Evolutionary conservation across 192 early-diverging fungal species (phyloP).

Genomic region (Linnemannia elongata): DNA sequence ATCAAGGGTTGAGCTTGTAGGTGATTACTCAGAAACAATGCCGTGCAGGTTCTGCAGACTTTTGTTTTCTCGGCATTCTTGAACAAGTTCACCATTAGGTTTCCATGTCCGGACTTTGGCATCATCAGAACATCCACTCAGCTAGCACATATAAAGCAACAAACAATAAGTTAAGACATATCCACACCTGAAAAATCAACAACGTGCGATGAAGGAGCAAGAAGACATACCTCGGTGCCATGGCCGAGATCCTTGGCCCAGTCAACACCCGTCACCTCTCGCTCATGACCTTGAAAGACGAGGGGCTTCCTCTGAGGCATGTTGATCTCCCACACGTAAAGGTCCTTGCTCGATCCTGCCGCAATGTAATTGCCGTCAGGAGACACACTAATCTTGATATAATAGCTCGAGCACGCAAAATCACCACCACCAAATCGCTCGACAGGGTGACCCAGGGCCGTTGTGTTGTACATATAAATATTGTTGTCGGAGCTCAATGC

Average conservation of each 20-base stretch:
- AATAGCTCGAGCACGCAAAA: slow-evolving; percentile 76
- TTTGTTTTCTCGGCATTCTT: slow-evolving; percentile 33
- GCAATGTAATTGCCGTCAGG: slow-evolving; percentile 81
- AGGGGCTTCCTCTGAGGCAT: slow-evolving; percentile 59
- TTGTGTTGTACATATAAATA: slow-evolving; percentile 80
- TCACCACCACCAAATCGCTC: slow-evolving; percentile 61
- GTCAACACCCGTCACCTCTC: slow-evolving; percentile 80
- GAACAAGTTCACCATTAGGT: slow-evolving; percentile 26
- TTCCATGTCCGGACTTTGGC: slow-evolving; percentile 81
- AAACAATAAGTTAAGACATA: too few species aligned
- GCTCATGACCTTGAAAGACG: slow-evolving; percentile 73
- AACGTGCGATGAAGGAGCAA: neutral
- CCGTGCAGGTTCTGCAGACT: slow-evolving; percentile 29
- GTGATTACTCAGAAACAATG: slow-evolving; percentile 29
- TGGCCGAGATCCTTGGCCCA: slow-evolving; percentile 71
- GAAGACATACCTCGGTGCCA: slow-evolving; percentile 59
- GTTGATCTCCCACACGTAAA: slow-evolving; percentile 82
- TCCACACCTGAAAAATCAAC: neutral
- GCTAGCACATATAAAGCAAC: slow-evolving; percentile 54
- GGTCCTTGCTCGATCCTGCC: slow-evolving; percentile 75
- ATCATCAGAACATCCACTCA: slow-evolving; percentile 86
- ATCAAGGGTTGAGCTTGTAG: too few species aligned
- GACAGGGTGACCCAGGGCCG: slow-evolving; percentile 62
- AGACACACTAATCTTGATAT: slow-evolving; percentile 75
- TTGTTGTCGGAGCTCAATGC: slow-evolving; percentile 79